phyloP scores from a whole-genome alignment of 495 filamentous ascomycete species.

The Penicillium paradoxum region DNA sequence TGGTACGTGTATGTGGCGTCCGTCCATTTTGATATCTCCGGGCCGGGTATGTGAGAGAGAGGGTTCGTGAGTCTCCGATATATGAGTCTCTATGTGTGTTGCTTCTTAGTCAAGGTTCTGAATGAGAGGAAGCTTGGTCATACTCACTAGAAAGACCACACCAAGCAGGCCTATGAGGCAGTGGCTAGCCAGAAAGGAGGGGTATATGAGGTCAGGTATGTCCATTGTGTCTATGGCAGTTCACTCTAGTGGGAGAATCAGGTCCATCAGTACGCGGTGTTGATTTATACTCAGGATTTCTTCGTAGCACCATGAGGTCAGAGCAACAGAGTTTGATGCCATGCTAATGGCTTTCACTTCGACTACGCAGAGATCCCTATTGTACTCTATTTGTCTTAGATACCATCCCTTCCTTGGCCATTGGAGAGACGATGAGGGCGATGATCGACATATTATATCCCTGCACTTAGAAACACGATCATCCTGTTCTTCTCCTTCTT shows the following conservation, averaged over 20 bases:
- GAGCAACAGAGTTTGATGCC: not conserved
- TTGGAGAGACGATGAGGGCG: too few species aligned
- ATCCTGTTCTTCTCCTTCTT: too few species aligned
- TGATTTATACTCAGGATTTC: not conserved
- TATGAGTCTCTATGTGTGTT: conserved; percentile 3
- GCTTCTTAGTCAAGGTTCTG: not conserved
- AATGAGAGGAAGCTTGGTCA: not conserved
- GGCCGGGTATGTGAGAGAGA: conserved; percentile 19
- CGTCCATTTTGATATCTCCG: conserved; percentile 34
- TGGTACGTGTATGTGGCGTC: conserved; percentile 27
- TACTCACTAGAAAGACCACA: not conserved
- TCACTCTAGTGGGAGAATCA: not conserved
- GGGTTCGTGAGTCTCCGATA: conserved; percentile 13
- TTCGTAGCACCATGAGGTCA: not conserved
- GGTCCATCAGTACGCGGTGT: not conserved
- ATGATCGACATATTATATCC: too few species aligned
- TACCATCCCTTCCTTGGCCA: too few species aligned
- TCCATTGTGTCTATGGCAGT: not conserved
- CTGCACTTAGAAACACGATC: too few species aligned
- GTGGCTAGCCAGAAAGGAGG: not conserved
- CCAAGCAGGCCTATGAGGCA: not conserved
- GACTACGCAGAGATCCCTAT: not conserved
- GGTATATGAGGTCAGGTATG: not conserved
- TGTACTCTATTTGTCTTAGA: too few species aligned
- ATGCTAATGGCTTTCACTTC: not conserved